Percentiles rank a stretch among this genome's conserved stretches.
Conservation (phyloP, 768 basidiomycete species). For the Suillus tomentosus region DNA sequence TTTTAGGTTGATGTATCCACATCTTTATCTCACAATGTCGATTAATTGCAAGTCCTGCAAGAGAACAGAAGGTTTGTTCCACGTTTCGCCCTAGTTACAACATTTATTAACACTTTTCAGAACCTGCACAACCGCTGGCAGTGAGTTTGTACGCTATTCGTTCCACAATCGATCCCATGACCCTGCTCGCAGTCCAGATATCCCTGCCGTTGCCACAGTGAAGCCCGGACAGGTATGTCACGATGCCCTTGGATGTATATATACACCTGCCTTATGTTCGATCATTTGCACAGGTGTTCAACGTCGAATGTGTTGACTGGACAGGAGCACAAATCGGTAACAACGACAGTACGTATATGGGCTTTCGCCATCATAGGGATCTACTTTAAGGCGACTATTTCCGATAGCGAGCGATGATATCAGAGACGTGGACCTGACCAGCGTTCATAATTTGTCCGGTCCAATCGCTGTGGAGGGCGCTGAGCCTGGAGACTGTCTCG, state of each 20-base stretch:
- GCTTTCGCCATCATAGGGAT: neutral
- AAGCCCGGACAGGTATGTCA: slow-evolving; percentile 56
- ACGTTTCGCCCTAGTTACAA: neutral
- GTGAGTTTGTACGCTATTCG: slow-evolving; percentile 40
- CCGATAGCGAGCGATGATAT: slow-evolving; percentile 64
- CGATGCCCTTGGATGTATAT: neutral
- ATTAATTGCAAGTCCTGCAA: slow-evolving; percentile 40
- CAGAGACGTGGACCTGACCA: slow-evolving; percentile 61
- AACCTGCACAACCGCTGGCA: slow-evolving; percentile 76
- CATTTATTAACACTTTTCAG: slow-evolving; percentile 30
- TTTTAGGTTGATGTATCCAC: neutral
- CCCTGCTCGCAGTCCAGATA: slow-evolving; percentile 50
- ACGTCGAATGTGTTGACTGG: slow-evolving; percentile 75
- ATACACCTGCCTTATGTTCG: neutral
- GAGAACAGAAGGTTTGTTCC: slow-evolving; percentile 55
- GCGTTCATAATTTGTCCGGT: slow-evolving; percentile 75
- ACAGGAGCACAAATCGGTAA: slow-evolving; percentile 80
- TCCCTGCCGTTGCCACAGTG: slow-evolving; percentile 61
- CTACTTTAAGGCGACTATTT: neutral
- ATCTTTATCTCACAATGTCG: slow-evolving; percentile 4
- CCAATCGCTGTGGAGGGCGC: slow-evolving; percentile 76
- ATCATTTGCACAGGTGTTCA: slow-evolving; percentile 53
- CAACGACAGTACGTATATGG: slow-evolving; percentile 56
- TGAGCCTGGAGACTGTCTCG: slow-evolving; percentile 77
- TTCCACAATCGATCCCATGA: slow-evolving; percentile 1